Percentiles rank a stretch among this genome's conserved stretches.
phyloP scores from a whole-genome alignment of 257 asterid genomes.

The Nicotiana tabacum region DNA sequence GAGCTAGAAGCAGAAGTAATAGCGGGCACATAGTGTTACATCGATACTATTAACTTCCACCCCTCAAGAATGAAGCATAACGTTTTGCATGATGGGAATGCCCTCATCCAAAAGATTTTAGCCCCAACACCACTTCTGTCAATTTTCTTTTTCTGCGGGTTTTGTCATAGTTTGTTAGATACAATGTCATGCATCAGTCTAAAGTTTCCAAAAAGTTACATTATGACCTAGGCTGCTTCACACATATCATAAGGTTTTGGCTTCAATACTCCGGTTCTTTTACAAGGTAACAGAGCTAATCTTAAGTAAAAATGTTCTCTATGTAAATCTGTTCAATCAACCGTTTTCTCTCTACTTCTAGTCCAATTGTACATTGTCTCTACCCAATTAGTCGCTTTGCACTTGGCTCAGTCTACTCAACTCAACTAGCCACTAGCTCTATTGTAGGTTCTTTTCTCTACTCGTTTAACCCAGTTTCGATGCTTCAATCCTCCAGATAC shows the following conservation, averaged over 20 bases:
- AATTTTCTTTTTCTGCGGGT: neutral
- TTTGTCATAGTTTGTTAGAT: neutral
- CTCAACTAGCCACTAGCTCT: neutral
- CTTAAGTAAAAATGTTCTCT: neutral
- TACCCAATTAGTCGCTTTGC: neutral
- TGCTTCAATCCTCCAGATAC: neutral
- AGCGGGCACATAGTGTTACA: neutral
- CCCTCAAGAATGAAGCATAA: neutral
- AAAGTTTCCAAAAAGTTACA: neutral
- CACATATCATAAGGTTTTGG: neutral
- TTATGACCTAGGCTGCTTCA: neutral
- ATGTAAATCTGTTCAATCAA: neutral
- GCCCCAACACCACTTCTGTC: neutral
- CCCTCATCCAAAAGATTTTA: neutral
- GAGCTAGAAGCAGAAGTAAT: neutral
- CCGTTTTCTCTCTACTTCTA: neutral
- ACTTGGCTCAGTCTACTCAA: neutral
- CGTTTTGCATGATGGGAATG: neutral
- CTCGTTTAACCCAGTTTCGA: neutral
- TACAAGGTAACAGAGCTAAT: neutral
- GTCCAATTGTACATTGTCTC: neutral
- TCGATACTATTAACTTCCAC: neutral
- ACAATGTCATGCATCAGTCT: neutral
- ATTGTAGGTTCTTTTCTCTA: neutral
- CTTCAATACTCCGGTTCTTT: neutral